phyloP scores from a whole-genome alignment of 495 filamentous ascomycete genomes.

The Rusavskia elegans region DNA sequence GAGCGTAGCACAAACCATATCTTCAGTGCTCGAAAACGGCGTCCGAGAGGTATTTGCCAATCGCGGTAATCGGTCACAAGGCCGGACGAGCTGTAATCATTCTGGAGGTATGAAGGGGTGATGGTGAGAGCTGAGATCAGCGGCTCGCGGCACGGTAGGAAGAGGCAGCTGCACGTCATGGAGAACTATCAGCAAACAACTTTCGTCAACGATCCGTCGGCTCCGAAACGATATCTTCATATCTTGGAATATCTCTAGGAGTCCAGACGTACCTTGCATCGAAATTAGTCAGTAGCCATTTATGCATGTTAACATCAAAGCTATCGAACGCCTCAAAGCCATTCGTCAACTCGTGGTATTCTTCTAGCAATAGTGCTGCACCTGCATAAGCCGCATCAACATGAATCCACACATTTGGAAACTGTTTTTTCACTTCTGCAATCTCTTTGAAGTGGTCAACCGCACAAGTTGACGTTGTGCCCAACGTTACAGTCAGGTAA shows the following conservation, averaged over 20 bases:
- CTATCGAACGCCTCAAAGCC: conserved; percentile 58
- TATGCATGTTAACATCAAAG: conserved; percentile 95
- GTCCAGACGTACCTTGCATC: conserved; percentile 46
- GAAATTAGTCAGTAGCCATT: conserved; percentile 93
- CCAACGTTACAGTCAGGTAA: conserved; percentile 71
- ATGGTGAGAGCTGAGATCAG: conserved; percentile 68
- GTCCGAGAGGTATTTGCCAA: conserved; percentile 93
- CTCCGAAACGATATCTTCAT: no score
- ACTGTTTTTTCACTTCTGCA: conserved; percentile 36
- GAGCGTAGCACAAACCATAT: conserved; percentile 92
- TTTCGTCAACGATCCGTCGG: no score
- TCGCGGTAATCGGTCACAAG: conserved; percentile 93
- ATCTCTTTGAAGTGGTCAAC: conserved; percentile 68
- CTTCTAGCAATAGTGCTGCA: conserved; percentile 61
- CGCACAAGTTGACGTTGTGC: conserved; percentile 78
- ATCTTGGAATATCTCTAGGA: background rate
- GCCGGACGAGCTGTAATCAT: conserved; percentile 62
- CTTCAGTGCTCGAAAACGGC: conserved; percentile 84
- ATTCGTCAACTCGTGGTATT: conserved; percentile 55
- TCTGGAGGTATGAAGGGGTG: conserved; percentile 68
- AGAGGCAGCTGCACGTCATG: conserved; percentile 42
- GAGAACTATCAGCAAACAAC: no score
- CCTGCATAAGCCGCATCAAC: conserved; percentile 96
- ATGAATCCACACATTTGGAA: conserved; percentile 60
- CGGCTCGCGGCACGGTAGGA: conserved; percentile 54